A percentile compares a stretch with the other conserved stretches of the same genome.
Conservation (phyloP, 192 early-diverging fungal genomes). For the Gamsiella multidivaricata region DNA sequence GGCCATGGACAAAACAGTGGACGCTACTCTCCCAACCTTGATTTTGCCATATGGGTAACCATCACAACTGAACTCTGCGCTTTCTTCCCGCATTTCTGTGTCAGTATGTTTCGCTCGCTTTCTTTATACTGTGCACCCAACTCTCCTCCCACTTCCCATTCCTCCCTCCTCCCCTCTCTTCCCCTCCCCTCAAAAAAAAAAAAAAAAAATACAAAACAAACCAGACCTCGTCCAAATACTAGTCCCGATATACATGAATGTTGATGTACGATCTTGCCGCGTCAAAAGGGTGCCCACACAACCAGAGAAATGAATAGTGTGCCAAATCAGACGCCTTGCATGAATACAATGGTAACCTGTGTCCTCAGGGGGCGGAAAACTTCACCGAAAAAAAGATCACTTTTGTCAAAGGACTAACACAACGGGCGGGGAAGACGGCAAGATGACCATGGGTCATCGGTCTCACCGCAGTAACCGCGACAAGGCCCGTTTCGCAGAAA, state of each 20-base stretch:
- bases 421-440: too few species aligned
- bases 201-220: too few species aligned
- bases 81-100: conserved; percentile 8
- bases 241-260: not conserved
- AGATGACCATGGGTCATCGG: too few species aligned
- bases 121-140: not conserved
- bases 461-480: too few species aligned
- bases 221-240: too few species aligned
- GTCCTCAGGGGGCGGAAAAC: not conserved
- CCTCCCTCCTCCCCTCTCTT: too few species aligned
- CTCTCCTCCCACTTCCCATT: too few species aligned
- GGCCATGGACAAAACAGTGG: too few species aligned
- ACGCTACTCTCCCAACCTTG: too few species aligned
- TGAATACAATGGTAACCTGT: conserved; percentile 17
- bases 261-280: not conserved
- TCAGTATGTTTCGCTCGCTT: not conserved
- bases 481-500: too few species aligned
- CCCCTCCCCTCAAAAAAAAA: not conserved
- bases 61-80: not conserved
- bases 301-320: conserved; percentile 19
- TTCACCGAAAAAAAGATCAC: too few species aligned
- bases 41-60: too few species aligned
- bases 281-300: not conserved
- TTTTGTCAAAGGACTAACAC: not conserved
- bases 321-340: conserved; percentile 16